Evolutionary conservation across 306 rosid genomes (phyloP).

Genomic region (Corylus avellana): DNA sequence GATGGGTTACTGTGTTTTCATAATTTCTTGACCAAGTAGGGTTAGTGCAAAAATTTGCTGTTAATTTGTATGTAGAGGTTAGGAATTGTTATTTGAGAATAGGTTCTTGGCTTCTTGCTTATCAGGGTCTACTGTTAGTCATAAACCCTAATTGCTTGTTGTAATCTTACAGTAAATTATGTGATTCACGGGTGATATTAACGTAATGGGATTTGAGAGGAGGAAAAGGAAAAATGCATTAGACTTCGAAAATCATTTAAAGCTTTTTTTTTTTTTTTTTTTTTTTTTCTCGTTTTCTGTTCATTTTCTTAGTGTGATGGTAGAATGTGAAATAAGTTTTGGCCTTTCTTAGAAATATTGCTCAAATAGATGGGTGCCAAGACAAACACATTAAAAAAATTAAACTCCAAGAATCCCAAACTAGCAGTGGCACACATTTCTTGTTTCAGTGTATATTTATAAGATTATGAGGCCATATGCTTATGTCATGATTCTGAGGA

Average conservation of each 20-base stretch:
- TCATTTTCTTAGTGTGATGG: not conserved
- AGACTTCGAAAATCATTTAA: not conserved
- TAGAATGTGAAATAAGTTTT: not conserved
- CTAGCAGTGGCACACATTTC: not conserved
- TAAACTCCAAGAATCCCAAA: not conserved
- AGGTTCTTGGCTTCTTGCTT: not conserved
- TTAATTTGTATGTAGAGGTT: not conserved
- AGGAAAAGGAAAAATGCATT: not conserved
- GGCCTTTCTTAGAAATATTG: not conserved
- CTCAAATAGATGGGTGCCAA: not conserved
- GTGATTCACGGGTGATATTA: not conserved
- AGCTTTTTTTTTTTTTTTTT: not conserved
- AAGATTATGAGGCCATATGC: too few relatives aligned
- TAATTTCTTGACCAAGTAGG: not conserved
- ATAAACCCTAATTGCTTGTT: not conserved
- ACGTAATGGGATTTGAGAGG: not conserved
- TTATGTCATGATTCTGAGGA: not conserved
- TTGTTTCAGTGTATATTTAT: too few relatives aligned
- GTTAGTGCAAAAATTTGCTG: not conserved
- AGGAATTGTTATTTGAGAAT: not conserved
- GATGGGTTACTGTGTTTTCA: too few relatives aligned
- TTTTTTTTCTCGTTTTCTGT: not conserved
- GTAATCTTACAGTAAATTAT: not conserved
- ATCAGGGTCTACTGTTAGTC: not conserved
- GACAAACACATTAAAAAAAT: not conserved